Conservation (phyloP, 2,329 filamentous ascomycete species). For the Xylariaceae sp. region DNA sequence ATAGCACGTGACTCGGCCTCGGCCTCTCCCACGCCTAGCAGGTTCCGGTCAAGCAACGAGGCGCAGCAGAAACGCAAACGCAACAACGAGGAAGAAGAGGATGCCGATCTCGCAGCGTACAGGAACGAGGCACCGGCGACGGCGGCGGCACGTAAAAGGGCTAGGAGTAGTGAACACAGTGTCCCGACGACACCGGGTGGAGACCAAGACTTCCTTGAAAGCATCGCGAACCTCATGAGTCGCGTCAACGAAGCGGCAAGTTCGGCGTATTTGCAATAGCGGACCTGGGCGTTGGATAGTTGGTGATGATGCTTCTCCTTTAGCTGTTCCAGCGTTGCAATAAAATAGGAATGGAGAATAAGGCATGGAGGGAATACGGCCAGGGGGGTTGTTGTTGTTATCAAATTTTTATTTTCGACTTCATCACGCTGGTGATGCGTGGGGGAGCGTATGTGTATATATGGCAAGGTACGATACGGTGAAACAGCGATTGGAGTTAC, state of each 20-base stretch:
- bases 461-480: no score
- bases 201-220: slow-evolving; percentile 24
- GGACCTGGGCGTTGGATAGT: no score
- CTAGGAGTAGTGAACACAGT: slow-evolving; percentile 18
- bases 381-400: no score
- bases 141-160: slow-evolving; percentile 22
- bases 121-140: slow-evolving; percentile 19
- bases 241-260: slow-evolving; percentile 18
- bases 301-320: no score
- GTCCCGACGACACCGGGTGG: slow-evolving; percentile 6
- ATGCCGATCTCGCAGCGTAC: slow-evolving; percentile 21
- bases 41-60: slow-evolving; percentile 5
- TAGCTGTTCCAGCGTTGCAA: no score
- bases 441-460: no score
- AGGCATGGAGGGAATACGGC: no score
- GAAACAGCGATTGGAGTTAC: no score
- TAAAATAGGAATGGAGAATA: no score
- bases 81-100: slow-evolving; percentile 13
- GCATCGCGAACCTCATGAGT: slow-evolving; percentile 24
- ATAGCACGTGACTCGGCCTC: slow-evolving; percentile 1
- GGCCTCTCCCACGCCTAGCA: slow-evolving; percentile 1
- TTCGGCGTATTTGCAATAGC: slow-evolving; percentile 4
- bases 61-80: slow-evolving; percentile 27
- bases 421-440: no score
- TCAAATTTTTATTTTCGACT: no score